Evolutionary conservation across 352 stramenopile species (phyloP).

Genomic region (Elongisporangium anandrum): DNA sequence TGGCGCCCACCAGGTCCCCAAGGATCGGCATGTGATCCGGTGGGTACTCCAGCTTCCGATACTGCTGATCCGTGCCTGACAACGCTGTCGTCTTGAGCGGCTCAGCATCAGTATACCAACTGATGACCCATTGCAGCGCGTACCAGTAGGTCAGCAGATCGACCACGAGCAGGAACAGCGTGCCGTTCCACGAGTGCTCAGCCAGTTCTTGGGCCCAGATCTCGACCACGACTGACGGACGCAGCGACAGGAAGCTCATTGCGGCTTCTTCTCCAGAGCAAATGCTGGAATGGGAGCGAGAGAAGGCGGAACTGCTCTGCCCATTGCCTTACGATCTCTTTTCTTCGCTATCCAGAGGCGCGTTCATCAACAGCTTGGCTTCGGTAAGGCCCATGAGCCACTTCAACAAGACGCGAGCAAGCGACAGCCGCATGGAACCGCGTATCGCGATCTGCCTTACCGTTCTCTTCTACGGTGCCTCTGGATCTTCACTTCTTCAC

Average conservation of each 20-base stretch:
- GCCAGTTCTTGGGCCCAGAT: background rate
- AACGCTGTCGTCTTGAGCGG: background rate
- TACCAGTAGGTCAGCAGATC: background rate
- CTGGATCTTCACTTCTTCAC: background rate
- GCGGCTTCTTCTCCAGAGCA: background rate
- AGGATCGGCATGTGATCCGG: constrained; percentile 5
- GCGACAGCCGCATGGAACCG: background rate
- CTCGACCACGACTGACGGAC: background rate
- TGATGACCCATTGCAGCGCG: background rate
- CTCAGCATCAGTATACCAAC: background rate
- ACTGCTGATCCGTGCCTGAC: background rate
- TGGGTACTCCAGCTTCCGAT: background rate
- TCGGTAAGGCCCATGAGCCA: background rate
- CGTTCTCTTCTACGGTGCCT: background rate
- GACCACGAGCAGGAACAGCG: background rate
- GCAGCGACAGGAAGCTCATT: background rate
- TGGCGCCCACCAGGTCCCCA: constrained; percentile 2
- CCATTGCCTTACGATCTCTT: background rate
- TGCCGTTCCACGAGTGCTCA: background rate
- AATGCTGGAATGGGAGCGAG: background rate
- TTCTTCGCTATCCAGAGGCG: background rate
- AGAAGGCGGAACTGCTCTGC: background rate
- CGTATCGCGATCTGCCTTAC: background rate
- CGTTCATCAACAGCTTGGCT: background rate
- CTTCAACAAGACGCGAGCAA: background rate